These are phyloP conservation scores for Suhomyces anneliseae DNA, from an alignment of 1,139 yeast genomes.

Conservation along the genomic window DNA sequence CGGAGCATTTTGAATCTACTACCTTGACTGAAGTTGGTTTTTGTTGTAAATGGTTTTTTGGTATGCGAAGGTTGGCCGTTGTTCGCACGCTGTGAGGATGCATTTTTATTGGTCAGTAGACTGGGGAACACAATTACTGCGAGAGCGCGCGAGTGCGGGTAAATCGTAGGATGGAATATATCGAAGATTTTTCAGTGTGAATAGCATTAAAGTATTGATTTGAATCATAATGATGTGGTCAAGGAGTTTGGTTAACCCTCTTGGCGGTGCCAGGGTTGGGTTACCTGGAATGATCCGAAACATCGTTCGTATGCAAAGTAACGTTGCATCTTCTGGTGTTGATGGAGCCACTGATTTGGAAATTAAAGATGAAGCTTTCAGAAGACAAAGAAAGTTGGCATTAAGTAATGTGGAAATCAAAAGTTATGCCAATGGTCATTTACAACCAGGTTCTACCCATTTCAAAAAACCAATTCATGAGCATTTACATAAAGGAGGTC, in stretches of 20 bases:
- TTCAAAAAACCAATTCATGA: constrained; percentile 84
- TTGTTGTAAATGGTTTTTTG: constrained; percentile 5
- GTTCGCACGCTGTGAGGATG: constrained; percentile 9
- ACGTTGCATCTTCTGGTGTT: neutral
- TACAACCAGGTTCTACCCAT: constrained; percentile 89
- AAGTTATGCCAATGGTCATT: constrained; percentile 66
- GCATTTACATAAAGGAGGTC: constrained; percentile 83
- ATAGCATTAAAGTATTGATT: neutral
- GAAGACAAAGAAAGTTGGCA: constrained; percentile 71
- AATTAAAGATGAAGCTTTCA: constrained; percentile 69
- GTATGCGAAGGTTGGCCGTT: constrained; percentile 8
- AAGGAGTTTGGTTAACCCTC: constrained; percentile 9
- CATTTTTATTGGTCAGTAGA: constrained; percentile 7
- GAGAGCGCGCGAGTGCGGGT: constrained; percentile 1
- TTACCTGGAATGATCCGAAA: constrained; percentile 2
- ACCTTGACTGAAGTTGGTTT: constrained; percentile 3
- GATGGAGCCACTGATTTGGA: constrained; percentile 65
- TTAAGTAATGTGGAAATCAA: constrained; percentile 72
- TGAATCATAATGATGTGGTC: constrained; percentile 5
- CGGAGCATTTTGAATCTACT: constrained; percentile 38
- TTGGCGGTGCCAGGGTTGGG: constrained; percentile 5
- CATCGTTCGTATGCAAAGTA: constrained; percentile 6
- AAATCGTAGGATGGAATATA: constrained; percentile 2
- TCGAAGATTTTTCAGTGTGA: constrained; percentile 6
- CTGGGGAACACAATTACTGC: constrained; percentile 4